Conservation (phyloP, 2,329 filamentous ascomycete species). For the Epichloe hybrida region DNA sequence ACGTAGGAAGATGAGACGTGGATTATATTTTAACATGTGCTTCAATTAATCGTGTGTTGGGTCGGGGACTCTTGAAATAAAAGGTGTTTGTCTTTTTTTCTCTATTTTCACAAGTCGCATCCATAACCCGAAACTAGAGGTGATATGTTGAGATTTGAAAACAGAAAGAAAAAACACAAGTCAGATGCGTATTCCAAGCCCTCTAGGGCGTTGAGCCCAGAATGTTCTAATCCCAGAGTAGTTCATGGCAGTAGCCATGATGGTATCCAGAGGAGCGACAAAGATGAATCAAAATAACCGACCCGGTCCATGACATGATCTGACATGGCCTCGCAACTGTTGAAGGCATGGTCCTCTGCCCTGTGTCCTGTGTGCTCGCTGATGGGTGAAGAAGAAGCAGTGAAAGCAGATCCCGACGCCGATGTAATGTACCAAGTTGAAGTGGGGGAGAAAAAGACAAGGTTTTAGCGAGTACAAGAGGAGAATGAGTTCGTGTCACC, state of each 20-base stretch:
- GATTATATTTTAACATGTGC: too few relatives aligned
- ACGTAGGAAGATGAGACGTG: background rate
- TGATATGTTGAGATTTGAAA: background rate
- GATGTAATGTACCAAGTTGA: background rate
- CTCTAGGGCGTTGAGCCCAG: constrained; percentile 14
- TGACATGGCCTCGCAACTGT: constrained; percentile 8
- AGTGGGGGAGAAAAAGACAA: constrained; percentile 1
- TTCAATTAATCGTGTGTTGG: too few relatives aligned
- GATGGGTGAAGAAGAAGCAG: too few relatives aligned
- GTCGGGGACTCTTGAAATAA: too few relatives aligned
- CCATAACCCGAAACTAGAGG: background rate
- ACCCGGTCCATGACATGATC: background rate
- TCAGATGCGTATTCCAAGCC: background rate
- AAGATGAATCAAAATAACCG: background rate
- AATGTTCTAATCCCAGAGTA: constrained; percentile 5
- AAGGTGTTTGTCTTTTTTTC: too few relatives aligned
- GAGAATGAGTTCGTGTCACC: background rate
- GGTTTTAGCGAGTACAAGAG: background rate
- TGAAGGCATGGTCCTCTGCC: constrained; percentile 15
- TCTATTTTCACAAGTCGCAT: too few relatives aligned
- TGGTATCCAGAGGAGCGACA: background rate
- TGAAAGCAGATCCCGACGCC: background rate
- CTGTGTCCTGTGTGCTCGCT: background rate
- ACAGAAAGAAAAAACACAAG: background rate
- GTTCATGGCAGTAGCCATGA: constrained; percentile 8